These are phyloP conservation scores for Proliferodiscus dingleyae DNA, from an alignment of 2,329 filamentous ascomycete species.

Conservation along the genomic window DNA sequence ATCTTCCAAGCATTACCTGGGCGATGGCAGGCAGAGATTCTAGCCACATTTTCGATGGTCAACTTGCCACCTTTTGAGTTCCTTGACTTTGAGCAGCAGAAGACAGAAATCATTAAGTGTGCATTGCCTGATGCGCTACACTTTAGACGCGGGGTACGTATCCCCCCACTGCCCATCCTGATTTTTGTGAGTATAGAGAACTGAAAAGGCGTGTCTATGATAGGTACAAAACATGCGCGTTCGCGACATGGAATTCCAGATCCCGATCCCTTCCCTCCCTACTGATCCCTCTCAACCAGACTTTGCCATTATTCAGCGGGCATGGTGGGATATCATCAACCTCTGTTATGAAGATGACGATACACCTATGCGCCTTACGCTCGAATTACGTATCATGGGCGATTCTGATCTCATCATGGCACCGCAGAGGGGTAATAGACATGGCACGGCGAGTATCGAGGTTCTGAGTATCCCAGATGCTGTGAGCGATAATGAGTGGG, in stretches of 20 bases:
- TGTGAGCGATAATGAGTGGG: conserved; percentile 36
- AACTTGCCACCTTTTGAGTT: conserved; percentile 27
- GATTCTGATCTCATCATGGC: conserved; percentile 40
- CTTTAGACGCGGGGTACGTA: conserved; percentile 38
- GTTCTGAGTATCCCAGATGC: conserved; percentile 39
- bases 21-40: conserved; percentile 33
- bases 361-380: conserved; percentile 38
- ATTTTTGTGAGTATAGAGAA: background rate
- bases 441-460: conserved; percentile 41
- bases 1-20: conserved; percentile 34
- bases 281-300: conserved; percentile 33
- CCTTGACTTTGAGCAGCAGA: conserved; percentile 13
- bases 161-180: background rate
- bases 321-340: conserved; percentile 48
- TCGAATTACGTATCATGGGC: conserved; percentile 42
- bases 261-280: conserved; percentile 37
- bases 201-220: background rate
- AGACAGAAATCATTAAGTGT: conserved; percentile 34
- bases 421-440: conserved; percentile 37
- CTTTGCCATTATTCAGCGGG: conserved; percentile 38
- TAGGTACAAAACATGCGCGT: conserved; percentile 42
- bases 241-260: conserved; percentile 41
- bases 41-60: conserved; percentile 34
- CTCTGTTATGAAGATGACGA: conserved; percentile 36
- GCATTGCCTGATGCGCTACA: conserved; percentile 42